These are phyloP conservation scores for Penicillium brasilianum DNA, from an alignment of 2,329 filamentous ascomycete species.

Conservation along the genomic window DNA sequence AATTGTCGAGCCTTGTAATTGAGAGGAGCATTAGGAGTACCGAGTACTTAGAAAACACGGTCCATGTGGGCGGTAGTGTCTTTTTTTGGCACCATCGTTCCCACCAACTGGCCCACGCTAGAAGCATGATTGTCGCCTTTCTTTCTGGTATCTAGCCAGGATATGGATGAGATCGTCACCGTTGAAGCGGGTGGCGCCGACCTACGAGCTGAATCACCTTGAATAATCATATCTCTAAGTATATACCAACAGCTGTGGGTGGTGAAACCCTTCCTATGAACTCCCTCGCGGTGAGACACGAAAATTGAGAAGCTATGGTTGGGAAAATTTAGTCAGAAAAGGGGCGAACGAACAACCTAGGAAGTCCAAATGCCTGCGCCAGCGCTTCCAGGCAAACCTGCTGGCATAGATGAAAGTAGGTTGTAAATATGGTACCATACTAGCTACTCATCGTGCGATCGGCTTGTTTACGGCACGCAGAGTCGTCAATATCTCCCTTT, in stretches of 20 bases:
- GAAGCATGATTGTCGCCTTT: slow-evolving; percentile 2
- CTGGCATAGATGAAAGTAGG: background rate
- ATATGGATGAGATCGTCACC: slow-evolving; percentile 20
- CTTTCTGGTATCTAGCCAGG: slow-evolving; percentile 7
- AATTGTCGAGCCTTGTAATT: background rate
- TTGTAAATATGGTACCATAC: background rate
- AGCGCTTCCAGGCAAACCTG: background rate
- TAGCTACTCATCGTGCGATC: background rate
- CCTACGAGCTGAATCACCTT: slow-evolving; percentile 7
- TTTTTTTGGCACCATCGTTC: slow-evolving; percentile 5
- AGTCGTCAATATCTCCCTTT: background rate
- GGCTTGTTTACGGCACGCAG: background rate
- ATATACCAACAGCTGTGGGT: background rate
- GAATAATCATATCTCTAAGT: slow-evolving; percentile 2
- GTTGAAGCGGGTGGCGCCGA: slow-evolving; percentile 5
- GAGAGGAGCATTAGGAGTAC: background rate
- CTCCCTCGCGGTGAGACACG: slow-evolving; percentile 15
- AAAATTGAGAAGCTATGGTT: background rate
- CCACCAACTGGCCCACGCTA: background rate
- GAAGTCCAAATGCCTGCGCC: background rate
- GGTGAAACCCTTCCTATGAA: slow-evolving; percentile 27
- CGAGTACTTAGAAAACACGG: background rate
- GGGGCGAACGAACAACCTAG: background rate
- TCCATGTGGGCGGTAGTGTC: background rate
- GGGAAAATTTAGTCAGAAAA: background rate